Base-by-base conservation (phyloP, 257 asterid genomes). In the Nicotiana knightiana region DNA sequence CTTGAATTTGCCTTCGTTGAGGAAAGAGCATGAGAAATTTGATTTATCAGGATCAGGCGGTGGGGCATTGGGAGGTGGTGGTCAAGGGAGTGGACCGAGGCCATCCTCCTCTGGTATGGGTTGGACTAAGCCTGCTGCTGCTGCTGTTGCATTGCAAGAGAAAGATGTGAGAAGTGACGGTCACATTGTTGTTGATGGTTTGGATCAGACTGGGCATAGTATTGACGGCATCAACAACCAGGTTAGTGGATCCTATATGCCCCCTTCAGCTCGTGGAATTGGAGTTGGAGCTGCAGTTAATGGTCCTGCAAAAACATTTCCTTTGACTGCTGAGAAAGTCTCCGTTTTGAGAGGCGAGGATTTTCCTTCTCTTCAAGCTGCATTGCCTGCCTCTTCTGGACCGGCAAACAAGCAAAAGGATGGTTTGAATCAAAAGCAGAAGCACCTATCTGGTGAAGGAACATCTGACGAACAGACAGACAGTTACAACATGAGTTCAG, bases 311-410 rank as follows among this genome's bases (percentile, higher is more conserved):
- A 70, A 88, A 84, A 86, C 89, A 79, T 84, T 86, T 67, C 83
- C 86, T 21, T 83, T 86, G 9, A 71, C 92, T 33, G 85, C 82
- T 2, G 93, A 88, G 87, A 96, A 87, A 91, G 88, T 92, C 3
- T 79, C 90, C 81, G 95, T 96, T 81, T 89, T 96, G 94, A 89
- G 94, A 87, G 99, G 99, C 24, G 99, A 96, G 92, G 99, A 96
- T 87, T 96, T 96, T 85, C 99, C 99, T n/a, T 89, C 98, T 80
- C 87, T 96, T 81, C 93, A 90, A 84, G 98, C 96, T 76, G 98
- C 92, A 11, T 87, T 92, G 85, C 98, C 99, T 8, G 89, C 86
- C 33, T 86, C 94, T 11, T 88, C 97, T 11, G 98, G 92, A 80
- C 64, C 90, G 58, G 85, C 91, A 62, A 93, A 85, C 86, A 96